Evolutionary conservation across 306 rosid genomes (phyloP).

Genomic region (Vigna radiata): DNA sequence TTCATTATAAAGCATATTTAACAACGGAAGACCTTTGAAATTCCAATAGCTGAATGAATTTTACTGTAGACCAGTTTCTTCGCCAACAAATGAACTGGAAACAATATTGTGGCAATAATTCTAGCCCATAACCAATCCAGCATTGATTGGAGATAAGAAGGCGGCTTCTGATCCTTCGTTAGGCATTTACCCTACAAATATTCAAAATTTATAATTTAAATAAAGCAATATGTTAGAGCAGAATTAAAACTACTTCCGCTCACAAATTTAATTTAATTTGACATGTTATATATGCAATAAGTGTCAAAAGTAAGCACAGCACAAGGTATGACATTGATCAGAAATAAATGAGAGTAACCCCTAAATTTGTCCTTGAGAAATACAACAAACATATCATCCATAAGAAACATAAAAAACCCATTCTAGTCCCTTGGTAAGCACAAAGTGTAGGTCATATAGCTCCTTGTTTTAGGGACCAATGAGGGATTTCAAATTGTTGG

Average conservation of each 20-base stretch:
- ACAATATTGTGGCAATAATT: slow-evolving; percentile 63
- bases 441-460: neutral
- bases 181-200: slow-evolving; percentile 76
- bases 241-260: neutral
- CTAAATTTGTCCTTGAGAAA: slow-evolving; percentile 3
- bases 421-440: neutral
- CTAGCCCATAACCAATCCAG: slow-evolving; percentile 91
- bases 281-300: neutral
- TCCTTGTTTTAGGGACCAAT: neutral
- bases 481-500: neutral
- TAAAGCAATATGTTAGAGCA: slow-evolving; percentile 30
- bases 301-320: neutral
- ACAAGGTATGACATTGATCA: neutral
- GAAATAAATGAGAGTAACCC: neutral
- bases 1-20: slow-evolving; percentile 28
- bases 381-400: neutral
- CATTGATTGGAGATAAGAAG: slow-evolving; percentile 60
- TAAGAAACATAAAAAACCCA: neutral
- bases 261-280: neutral
- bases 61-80: slow-evolving; percentile 75
- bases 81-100: slow-evolving; percentile 85
- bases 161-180: slow-evolving; percentile 63
- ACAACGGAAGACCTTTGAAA: slow-evolving; percentile 63
- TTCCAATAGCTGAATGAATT: slow-evolving; percentile 82
- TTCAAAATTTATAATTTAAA: slow-evolving; percentile 27